These are phyloP conservation scores for Didymosphaeria variabile DNA, from an alignment of 2,329 filamentous ascomycete species.

Conservation along the genomic window DNA sequence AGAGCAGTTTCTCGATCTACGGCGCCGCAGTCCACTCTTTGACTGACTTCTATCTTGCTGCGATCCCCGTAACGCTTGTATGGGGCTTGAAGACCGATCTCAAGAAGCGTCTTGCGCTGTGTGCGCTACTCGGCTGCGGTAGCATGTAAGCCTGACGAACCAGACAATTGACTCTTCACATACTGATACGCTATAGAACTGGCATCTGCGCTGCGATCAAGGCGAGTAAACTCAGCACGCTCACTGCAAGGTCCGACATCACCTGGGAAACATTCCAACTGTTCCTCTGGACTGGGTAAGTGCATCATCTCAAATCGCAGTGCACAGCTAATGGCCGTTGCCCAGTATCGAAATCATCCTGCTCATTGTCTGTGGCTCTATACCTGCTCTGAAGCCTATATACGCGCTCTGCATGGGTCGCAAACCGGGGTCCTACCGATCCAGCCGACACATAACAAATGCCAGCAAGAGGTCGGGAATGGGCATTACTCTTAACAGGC, in stretches of 20 bases:
- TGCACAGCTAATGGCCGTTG: background rate
- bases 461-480: conserved; percentile 6
- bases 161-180: background rate
- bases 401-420: conserved; percentile 31
- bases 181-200: conserved; percentile 19
- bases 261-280: conserved; percentile 31
- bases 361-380: conserved; percentile 30
- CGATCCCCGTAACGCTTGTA: conserved; percentile 26
- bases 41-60: conserved; percentile 28
- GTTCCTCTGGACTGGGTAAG: conserved; percentile 30
- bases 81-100: conserved; percentile 28
- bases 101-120: conserved; percentile 28
- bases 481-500: conserved; percentile 8
- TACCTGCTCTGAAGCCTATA: conserved; percentile 34
- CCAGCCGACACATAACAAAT: conserved; percentile 12
- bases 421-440: conserved; percentile 12
- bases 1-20: conserved; percentile 31
- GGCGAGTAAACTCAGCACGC: conserved; percentile 22
- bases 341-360: conserved; percentile 31
- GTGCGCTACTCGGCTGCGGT: conserved; percentile 28
- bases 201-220: conserved; percentile 31
- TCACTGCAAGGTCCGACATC: conserved; percentile 28
- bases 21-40: conserved; percentile 23
- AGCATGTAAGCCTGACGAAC: conserved; percentile 23
- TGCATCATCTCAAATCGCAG: no score